phyloP scores from a whole-genome alignment of 768 basidiomycete species.

The Kockovaella imperatae region DNA sequence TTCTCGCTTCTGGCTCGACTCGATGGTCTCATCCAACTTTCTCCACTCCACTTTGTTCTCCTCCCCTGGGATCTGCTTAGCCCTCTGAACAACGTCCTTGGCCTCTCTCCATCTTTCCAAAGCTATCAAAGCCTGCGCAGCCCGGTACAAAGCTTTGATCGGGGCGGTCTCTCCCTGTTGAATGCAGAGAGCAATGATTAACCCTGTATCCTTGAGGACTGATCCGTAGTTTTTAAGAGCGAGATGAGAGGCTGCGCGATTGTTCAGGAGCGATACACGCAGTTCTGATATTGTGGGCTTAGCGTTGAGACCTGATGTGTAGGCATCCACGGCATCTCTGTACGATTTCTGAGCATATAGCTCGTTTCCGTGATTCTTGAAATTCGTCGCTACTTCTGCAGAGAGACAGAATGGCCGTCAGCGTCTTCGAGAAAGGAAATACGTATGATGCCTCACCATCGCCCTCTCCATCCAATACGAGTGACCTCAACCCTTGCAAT shows the following conservation, averaged over 20 bases:
- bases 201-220: conserved; percentile 60
- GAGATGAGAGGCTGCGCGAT: conserved; percentile 88
- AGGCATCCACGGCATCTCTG: conserved; percentile 81
- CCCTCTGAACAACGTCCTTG: conserved; percentile 67
- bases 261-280: conserved; percentile 60
- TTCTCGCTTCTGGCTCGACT: conserved; percentile 21
- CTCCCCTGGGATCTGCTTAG: conserved; percentile 22
- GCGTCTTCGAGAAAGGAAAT: neutral
- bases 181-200: conserved; percentile 26
- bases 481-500: conserved; percentile 72
- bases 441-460: conserved; percentile 63
- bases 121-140: conserved; percentile 64
- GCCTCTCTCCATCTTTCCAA: conserved; percentile 73
- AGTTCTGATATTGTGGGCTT: conserved; percentile 58
- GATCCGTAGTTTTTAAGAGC: conserved; percentile 81
- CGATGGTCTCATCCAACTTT: conserved; percentile 47
- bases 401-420: neutral
- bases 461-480: conserved; percentile 81
- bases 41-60: conserved; percentile 49
- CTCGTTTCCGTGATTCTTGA: conserved; percentile 93
- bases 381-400: conserved; percentile 78
- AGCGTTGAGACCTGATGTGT: conserved; percentile 80
- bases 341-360: conserved; percentile 80
- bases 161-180: conserved; percentile 32
- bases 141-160: conserved; percentile 81